Conservation (phyloP, 805 yeast genomes). For the Suhomyces faveliae region DNA sequence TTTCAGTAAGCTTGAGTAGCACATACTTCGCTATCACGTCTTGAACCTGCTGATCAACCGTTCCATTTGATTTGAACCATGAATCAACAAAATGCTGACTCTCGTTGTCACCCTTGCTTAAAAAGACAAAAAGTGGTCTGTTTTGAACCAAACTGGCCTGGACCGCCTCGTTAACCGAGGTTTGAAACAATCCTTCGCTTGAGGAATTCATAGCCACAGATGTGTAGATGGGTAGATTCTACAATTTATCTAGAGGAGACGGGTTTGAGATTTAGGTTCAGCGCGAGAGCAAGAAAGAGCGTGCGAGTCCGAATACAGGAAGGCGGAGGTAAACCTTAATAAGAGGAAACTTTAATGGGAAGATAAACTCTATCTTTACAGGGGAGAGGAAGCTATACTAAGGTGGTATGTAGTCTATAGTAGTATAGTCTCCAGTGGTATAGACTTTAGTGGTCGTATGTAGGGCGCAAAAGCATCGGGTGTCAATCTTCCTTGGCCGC, state of each 20-base stretch:
- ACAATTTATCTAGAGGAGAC: neutral
- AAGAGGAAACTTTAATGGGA: too few relatives aligned
- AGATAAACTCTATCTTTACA: neutral
- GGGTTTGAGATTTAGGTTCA: neutral
- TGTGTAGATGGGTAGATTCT: neutral
- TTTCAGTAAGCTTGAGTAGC: conserved; percentile 17
- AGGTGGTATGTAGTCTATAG: too few relatives aligned
- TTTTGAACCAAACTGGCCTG: conserved; percentile 14
- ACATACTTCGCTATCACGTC: conserved; percentile 10
- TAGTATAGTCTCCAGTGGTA: too few relatives aligned
- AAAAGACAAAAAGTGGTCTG: conserved; percentile 25
- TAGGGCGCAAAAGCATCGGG: too few relatives aligned
- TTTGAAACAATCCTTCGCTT: conserved; percentile 1
- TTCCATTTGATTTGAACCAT: conserved; percentile 9
- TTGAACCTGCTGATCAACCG: conserved; percentile 2
- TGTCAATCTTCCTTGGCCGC: too few relatives aligned
- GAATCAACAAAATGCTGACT: conserved; percentile 15
- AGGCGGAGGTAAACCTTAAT: neutral
- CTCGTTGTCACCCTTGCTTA: conserved; percentile 14
- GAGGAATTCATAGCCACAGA: neutral
- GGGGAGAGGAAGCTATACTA: too few relatives aligned
- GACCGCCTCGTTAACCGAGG: conserved; percentile 26
- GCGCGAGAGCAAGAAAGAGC: neutral
- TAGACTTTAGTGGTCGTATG: too few relatives aligned
- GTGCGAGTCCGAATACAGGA: neutral